Base-by-base conservation (phyloP, 129 eudicot genomes). In the Erigeron canadensis region DNA sequence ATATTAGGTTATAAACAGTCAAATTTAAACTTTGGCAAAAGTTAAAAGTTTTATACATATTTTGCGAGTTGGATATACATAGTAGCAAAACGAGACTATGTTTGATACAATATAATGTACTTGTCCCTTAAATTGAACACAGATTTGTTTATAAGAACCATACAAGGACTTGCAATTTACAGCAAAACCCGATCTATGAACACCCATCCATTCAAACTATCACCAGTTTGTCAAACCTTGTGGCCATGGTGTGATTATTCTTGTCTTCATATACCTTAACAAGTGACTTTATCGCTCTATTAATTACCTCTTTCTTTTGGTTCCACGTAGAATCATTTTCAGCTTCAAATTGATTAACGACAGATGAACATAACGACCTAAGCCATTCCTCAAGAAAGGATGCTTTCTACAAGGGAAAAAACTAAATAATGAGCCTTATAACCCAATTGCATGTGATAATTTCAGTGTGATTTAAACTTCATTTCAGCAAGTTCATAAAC, bases 331-430 rank as follows among this genome's bases (percentile, higher is more conserved):
- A 68, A 65, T 66, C 69, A 23, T 80, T 64, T 70, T 78, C 89
- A 54, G 43, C 82, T 51, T 84, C 88, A 5, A 48, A 22, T 34
- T 74, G 79, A 71, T 86, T 85, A 70, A 53, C 85, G 42, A 89
- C 81, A 68, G 93, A 89, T 45, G 71, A 65, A 74, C 87, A 81
- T 58, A 94, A 72, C 16, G 18, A 73, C 65, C 41, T 70, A 18
- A 94, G 78, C 99, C 97, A 94, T 58, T 77, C 82, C 84, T 85
- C 97, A 7, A 94, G 82, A 66, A 94, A 90, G 10, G 86, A 73
- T 28, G 86, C 80, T 94, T 94, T 92, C 98, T 92, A 60, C 17
- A 80, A 21, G 28, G 8, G 48, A 70, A 28, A 19, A 76, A 76
- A 10, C 23, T 19, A 8, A 11, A 76, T 37, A 12, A 64, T 57